Base-by-base conservation (phyloP, 2,329 filamentous ascomycete genomes). In the Colletotrichum kahawae region DNA sequence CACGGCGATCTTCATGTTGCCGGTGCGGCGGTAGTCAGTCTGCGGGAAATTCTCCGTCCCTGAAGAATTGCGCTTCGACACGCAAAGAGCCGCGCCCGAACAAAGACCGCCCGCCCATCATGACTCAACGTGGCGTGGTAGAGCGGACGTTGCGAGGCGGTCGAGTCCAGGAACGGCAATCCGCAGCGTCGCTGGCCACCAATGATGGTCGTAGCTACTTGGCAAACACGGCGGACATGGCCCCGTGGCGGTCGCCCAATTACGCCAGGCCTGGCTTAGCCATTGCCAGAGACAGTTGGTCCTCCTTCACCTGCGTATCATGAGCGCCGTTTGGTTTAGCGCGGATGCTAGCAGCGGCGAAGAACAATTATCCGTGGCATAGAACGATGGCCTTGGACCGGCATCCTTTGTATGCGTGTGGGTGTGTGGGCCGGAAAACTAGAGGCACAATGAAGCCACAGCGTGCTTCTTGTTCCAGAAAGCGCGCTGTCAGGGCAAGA, bases 71-170 rank as follows among this genome's bases (percentile, higher is more conserved):
- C 38, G 56, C 34, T 18, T 29, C 36, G 7, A 21, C 21, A 38
- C 13, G 24, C 48, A 13, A 56, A 10, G 43, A 51, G 43, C 43
- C 12, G 43, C 31, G 72, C 63, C 29, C 67, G 56, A 72, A 72
- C 72, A 71, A 75, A 72, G 63, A 54, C 63, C 29, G 34, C 3
- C 63, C 29, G 34, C 2, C 56, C 73, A 68, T 31, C 56, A 51
- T 66, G 69, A 62, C 34, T 64, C 72, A 59, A 64, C 29, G 72
- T 75, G 72, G 72, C 72, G 72, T 75, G 69, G 69, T 72, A 57
- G 18, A 38, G 69, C 64, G 68, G 57, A 75, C 43, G 72, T 72
- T 72, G 72, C 54, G 21, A 67, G 29, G 16, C 57, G 31, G 34
- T 64, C 63, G 27, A 56, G 34, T 67, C 69, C 63, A 75, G 73